These are phyloP conservation scores for Fusarium annulatum DNA, from an alignment of 2,329 filamentous ascomycete genomes.

Conservation along the genomic window DNA sequence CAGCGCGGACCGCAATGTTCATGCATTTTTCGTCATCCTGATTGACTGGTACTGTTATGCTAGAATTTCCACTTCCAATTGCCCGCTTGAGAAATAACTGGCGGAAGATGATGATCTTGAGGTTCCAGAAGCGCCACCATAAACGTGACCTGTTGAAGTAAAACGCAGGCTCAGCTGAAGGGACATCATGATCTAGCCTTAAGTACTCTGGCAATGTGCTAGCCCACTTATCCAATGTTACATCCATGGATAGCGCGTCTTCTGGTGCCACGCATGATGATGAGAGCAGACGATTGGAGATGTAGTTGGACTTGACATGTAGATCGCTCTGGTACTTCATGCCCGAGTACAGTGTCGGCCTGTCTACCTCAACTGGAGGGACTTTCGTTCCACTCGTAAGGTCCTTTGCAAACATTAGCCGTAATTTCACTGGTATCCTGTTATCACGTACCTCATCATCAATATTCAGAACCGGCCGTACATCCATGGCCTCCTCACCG, in stretches of 20 bases:
- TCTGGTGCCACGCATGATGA: not conserved
- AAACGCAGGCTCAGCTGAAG: not conserved
- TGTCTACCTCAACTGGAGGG: not conserved
- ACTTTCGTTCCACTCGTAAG: not conserved
- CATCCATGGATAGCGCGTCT: not conserved
- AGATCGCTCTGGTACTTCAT: not conserved
- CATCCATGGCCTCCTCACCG: not conserved
- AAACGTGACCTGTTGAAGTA: not conserved
- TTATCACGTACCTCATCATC: not conserved
- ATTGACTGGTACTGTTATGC: accelerated
- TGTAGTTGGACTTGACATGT: not conserved
- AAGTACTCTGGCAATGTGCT: not conserved
- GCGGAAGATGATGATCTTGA: not conserved
- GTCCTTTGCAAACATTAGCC: not conserved
- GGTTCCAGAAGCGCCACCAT: not conserved
- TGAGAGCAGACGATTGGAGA: not conserved
- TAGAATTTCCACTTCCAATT: not conserved
- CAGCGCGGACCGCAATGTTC: not conserved
- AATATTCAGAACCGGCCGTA: not conserved
- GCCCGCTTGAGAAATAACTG: not conserved
- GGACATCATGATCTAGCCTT: not conserved
- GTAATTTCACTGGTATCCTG: too few species aligned
- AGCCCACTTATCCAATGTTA: not conserved
- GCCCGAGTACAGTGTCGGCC: not conserved
- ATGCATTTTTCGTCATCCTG: not conserved